phyloP scores from a whole-genome alignment of 768 basidiomycete genomes.

The Termitomyces sp. region DNA sequence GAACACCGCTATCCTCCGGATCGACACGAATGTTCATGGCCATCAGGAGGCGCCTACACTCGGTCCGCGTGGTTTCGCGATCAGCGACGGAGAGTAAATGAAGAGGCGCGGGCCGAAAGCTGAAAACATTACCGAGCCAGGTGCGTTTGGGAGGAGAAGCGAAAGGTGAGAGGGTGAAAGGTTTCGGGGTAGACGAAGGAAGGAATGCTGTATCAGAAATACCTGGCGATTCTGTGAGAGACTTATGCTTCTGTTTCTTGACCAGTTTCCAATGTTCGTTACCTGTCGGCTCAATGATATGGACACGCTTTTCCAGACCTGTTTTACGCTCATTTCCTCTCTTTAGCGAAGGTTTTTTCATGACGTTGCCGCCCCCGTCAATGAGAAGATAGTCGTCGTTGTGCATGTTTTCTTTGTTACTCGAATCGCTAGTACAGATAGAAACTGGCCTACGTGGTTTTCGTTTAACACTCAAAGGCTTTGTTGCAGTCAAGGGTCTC shows the following conservation, averaged over 20 bases:
- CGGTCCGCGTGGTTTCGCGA: conserved; percentile 59
- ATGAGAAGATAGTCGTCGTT: conserved; percentile 13
- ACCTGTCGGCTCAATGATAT: conserved; percentile 45
- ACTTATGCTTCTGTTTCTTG: conserved; percentile 16
- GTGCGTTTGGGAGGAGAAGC: conserved; percentile 48
- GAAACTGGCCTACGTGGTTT: conserved; percentile 23
- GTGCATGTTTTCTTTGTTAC: conserved; percentile 57
- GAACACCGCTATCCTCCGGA: conserved; percentile 53
- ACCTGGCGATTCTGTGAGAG: conserved; percentile 28
- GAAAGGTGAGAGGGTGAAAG: conserved; percentile 30
- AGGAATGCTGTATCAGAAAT: conserved; percentile 40
- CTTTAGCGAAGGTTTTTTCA: conserved; percentile 41
- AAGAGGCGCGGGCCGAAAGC: conserved; percentile 65
- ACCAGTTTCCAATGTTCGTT: conserved; percentile 28
- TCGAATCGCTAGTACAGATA: conserved; percentile 14
- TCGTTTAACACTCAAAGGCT: conserved; percentile 40
- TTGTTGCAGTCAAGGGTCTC: conserved; percentile 23
- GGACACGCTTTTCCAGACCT: conserved; percentile 28
- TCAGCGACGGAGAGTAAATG: conserved; percentile 54
- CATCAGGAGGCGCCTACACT: conserved; percentile 69
- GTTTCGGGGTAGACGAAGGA: conserved; percentile 29
- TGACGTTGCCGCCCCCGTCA: conserved; percentile 15
- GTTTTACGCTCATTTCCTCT: conserved; percentile 28
- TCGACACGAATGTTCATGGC: conserved; percentile 67
- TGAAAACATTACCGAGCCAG: conserved; percentile 90